A percentile compares a stretch with the other conserved stretches of the same genome.
Evolutionary conservation across 2,329 filamentous ascomycete genomes (phyloP).

Genomic region (Bertia moriformis): DNA sequence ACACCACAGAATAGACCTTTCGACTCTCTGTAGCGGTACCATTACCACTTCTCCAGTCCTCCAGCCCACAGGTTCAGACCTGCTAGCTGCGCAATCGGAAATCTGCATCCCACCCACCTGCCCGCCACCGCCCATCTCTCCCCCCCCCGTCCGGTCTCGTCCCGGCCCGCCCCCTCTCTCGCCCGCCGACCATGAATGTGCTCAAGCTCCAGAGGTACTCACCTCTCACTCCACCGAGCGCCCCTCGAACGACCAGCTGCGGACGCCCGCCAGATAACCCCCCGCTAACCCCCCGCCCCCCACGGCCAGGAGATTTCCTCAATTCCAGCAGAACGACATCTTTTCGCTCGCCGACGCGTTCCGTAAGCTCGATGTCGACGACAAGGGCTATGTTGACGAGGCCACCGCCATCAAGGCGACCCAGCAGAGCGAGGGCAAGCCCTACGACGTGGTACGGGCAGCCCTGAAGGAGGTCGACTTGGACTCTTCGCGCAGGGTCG

Average conservation of each 20-base stretch:
- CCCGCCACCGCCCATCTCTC: too few species aligned
- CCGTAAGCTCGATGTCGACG: constrained; percentile 85
- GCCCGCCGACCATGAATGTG: constrained; percentile 96
- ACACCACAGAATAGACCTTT: too few species aligned
- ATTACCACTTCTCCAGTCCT: too few species aligned
- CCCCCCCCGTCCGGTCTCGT: too few species aligned
- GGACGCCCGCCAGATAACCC: too few species aligned
- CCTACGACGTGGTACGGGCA: constrained; percentile 93
- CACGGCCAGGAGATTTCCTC: constrained; percentile 92
- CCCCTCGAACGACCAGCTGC: too few species aligned
- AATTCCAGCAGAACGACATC: constrained; percentile 90
- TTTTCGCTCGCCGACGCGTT: constrained; percentile 88
- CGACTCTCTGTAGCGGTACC: too few species aligned
- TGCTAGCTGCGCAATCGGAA: too few species aligned
- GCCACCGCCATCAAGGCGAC: constrained; percentile 92
- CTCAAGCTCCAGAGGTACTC: constrained; percentile 91
- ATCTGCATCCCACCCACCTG: too few species aligned
- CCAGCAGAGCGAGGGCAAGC: constrained; percentile 81
- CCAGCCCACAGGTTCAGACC: too few species aligned
- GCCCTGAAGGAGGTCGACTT: constrained; percentile 92
- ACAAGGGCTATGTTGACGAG: constrained; percentile 95
- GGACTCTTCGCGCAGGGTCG: constrained; percentile 86
- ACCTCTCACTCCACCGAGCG: constrained; percentile 1
- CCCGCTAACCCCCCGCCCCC: too few species aligned
- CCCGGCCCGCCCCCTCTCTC: too few species aligned